phyloP scores from a whole-genome alignment of 495 filamentous ascomycete genomes.

The Aspergillus avenaceus region DNA sequence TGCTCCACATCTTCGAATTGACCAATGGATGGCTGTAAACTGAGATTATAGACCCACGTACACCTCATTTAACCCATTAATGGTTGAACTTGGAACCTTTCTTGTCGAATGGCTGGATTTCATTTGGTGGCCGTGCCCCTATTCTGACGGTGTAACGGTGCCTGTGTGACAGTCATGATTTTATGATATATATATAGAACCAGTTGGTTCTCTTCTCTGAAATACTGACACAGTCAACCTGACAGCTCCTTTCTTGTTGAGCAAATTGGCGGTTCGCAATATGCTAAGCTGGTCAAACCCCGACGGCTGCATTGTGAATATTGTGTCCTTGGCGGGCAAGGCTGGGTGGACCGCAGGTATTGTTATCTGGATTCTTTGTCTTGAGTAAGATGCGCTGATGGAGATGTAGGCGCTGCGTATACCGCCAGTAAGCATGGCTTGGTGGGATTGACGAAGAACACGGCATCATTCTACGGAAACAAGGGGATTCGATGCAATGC shows the following conservation, averaged over 20 bases:
- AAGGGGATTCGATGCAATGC: conserved; percentile 56
- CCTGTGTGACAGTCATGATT: too few relatives aligned
- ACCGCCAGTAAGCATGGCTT: conserved; percentile 37
- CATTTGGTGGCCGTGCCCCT: too few relatives aligned
- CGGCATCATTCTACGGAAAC: conserved; percentile 52
- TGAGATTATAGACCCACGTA: too few relatives aligned
- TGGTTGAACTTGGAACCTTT: too few relatives aligned
- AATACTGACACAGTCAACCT: conserved; percentile 59
- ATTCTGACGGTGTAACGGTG: too few relatives aligned
- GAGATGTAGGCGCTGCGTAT: conserved; percentile 47
- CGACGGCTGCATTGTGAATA: conserved; percentile 34
- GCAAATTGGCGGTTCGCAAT: conserved; percentile 48
- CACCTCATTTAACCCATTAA: too few relatives aligned
- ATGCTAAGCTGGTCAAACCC: conserved; percentile 28
- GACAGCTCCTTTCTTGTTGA: conserved; percentile 52
- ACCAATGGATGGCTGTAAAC: too few relatives aligned
- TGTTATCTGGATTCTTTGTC: background rate
- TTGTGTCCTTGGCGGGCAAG: conserved; percentile 33
- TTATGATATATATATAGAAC: too few relatives aligned
- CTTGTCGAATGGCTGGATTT: too few relatives aligned
- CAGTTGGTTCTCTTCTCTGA: too few relatives aligned
- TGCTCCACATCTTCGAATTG: too few relatives aligned
- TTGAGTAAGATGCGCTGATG: background rate
- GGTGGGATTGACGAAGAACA: conserved; percentile 59
- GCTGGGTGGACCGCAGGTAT: conserved; percentile 31